Evolutionary conservation across 169 alveolate genomes (phyloP).

Genomic region (Cyclospora cayetanensis): DNA sequence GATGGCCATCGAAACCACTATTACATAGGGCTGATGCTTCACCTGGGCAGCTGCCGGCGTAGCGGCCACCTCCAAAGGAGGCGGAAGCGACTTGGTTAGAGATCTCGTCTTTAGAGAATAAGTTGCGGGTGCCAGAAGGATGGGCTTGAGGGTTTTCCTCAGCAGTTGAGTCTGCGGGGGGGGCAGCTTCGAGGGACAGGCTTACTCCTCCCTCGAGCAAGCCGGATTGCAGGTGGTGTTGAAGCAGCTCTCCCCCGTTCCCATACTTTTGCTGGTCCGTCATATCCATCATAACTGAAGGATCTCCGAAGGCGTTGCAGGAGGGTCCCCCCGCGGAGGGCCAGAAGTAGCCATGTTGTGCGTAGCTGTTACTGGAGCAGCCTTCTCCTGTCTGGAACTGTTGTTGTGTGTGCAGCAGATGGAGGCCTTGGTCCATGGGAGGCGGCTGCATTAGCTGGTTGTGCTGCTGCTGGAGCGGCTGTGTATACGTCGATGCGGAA

Average conservation of each 20-base stretch:
- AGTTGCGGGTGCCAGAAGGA: not conserved
- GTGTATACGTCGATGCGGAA: not conserved
- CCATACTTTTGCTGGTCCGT: not conserved
- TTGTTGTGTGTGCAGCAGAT: not conserved
- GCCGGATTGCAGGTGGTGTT: not conserved
- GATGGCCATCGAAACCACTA: not conserved
- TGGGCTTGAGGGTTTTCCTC: not conserved
- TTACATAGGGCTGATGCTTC: not conserved
- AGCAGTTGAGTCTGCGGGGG: not conserved
- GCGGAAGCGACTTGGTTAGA: not conserved
- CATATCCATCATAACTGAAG: not conserved
- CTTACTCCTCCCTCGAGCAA: not conserved
- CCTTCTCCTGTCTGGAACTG: slow-evolving; percentile 4
- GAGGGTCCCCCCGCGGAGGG: not conserved
- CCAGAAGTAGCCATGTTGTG: not conserved
- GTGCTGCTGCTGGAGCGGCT: slow-evolving; percentile 22
- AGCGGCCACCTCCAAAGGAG: not conserved
- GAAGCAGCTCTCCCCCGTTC: not conserved
- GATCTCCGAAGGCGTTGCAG: not conserved
- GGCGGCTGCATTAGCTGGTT: slow-evolving; percentile 15
- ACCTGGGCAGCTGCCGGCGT: not conserved
- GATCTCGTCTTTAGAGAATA: not conserved
- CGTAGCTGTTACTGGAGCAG: not conserved
- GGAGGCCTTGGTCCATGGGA: not conserved
- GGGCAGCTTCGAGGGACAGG: not conserved